Percentiles rank a stretch among this genome's conserved stretches.
Conservation (phyloP, 169 alveolate genomes). For the Amoebophrya sp. region DNA sequence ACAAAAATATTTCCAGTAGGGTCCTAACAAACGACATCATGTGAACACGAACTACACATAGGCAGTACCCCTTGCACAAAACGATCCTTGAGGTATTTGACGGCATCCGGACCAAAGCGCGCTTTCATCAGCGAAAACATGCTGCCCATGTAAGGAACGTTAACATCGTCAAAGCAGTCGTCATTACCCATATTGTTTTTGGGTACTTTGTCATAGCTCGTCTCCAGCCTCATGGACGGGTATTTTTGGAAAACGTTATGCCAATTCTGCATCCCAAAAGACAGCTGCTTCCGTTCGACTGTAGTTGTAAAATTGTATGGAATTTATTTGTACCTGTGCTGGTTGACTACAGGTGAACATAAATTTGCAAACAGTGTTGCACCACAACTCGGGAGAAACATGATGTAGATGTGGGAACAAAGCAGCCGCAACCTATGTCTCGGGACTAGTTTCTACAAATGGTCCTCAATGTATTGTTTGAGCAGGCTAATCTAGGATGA, state of each 20-base stretch:
- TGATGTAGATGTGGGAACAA: background rate
- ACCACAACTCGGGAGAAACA: no score
- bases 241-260: background rate
- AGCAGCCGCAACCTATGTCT: background rate
- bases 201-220: background rate
- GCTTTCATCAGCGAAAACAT: background rate
- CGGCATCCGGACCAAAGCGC: background rate
- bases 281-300: background rate
- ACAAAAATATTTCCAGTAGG: no score
- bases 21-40: no score
- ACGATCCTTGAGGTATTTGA: background rate
- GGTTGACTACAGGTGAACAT: no score
- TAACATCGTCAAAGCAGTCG: background rate
- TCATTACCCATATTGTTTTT: background rate
- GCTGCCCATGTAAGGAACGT: background rate
- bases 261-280: conserved; percentile 16
- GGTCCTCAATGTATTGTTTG: no score
- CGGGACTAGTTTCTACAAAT: background rate
- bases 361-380: no score
- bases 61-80: background rate
- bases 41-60: no score
- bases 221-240: background rate
- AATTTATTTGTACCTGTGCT: background rate
- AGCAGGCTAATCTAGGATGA: no score
- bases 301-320: background rate